These are phyloP conservation scores for Pilasporangium apinafurcum DNA, from an alignment of 352 stramenopile species.

Conservation along the genomic window DNA sequence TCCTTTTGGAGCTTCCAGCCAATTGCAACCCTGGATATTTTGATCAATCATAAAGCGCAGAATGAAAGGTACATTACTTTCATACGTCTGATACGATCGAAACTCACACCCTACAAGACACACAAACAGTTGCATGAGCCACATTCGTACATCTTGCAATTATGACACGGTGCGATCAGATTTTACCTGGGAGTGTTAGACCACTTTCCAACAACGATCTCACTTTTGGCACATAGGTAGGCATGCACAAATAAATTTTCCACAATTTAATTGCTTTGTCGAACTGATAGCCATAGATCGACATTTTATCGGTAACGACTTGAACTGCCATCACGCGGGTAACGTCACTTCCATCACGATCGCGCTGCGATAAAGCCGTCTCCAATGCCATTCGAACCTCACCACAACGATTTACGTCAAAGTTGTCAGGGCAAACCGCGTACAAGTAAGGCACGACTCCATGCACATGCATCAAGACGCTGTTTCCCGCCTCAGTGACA, in stretches of 20 bases:
- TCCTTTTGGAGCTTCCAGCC: conserved; percentile 91
- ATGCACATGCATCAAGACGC: conserved; percentile 95
- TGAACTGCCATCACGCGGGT: conserved; percentile 64
- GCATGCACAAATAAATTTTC: conserved; percentile 94
- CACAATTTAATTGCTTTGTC: conserved; percentile 60
- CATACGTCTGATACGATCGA: conserved; percentile 90
- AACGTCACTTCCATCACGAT: conserved; percentile 36
- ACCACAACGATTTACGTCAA: conserved; percentile 56
- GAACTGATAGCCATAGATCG: conserved; percentile 86
- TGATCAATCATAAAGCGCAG: conserved; percentile 99
- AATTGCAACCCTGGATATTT: conserved; percentile 96
- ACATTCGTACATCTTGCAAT: not conserved
- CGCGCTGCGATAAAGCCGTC: conserved; percentile 34
- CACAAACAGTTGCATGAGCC: not conserved
- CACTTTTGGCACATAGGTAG: conserved; percentile 92
- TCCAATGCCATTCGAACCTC: conserved; percentile 71
- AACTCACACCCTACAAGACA: conserved; percentile 42
- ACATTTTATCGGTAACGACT: conserved; percentile 73
- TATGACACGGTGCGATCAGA: too few species aligned
- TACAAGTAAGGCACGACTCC: conserved; percentile 98
- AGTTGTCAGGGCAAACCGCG: conserved; percentile 72
- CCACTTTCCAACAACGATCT: conserved; percentile 88
- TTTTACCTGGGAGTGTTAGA: conserved; percentile 44
- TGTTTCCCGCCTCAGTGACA: conserved; percentile 93
- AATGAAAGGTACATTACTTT: conserved; percentile 99